Evolutionary conservation across 305 asterid species (phyloP).

Genomic region (Petunia hybrid): DNA sequence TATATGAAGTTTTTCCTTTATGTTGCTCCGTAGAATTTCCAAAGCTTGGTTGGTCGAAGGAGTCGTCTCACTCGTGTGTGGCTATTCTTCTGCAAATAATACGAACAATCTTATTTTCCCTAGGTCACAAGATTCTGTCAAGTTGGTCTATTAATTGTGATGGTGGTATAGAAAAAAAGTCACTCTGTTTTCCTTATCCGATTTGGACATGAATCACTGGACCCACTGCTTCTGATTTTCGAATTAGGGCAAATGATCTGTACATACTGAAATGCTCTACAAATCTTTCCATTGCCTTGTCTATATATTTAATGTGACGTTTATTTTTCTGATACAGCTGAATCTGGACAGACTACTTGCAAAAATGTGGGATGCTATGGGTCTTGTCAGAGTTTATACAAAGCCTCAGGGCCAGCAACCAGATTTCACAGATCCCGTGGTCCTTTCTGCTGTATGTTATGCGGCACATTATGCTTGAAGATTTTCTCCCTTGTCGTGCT

Average conservation of each 20-base stretch:
- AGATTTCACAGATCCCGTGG: constrained; percentile 93
- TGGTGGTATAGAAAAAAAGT: not conserved
- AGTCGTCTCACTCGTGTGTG: not conserved
- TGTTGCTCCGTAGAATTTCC: constrained; percentile 14
- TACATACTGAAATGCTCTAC: not conserved
- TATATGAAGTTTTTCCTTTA: constrained; percentile 15
- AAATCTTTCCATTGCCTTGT: constrained; percentile 1
- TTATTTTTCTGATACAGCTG: constrained; percentile 66
- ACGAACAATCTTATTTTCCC: constrained; percentile 15
- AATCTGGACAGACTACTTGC: constrained; percentile 94
- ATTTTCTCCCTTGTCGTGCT: not conserved
- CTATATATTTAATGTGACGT: constrained; percentile 34
- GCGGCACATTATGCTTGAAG: not conserved
- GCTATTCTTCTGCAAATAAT: constrained; percentile 12
- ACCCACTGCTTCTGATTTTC: not conserved
- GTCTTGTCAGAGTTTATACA: constrained; percentile 93
- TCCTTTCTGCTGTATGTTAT: constrained; percentile 86
- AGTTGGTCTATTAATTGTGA: constrained; percentile 6
- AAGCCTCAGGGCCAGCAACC: constrained; percentile 99
- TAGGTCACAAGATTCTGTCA: not conserved
- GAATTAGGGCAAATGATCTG: not conserved
- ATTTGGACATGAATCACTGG: constrained; percentile 10
- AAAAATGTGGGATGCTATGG: constrained; percentile 99
- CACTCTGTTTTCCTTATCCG: not conserved
- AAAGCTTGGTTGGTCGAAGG: constrained; percentile 4